Base-by-base conservation (phyloP, 2,329 filamentous ascomycete species). In the Pseudocercospora pini-densiflorae region DNA sequence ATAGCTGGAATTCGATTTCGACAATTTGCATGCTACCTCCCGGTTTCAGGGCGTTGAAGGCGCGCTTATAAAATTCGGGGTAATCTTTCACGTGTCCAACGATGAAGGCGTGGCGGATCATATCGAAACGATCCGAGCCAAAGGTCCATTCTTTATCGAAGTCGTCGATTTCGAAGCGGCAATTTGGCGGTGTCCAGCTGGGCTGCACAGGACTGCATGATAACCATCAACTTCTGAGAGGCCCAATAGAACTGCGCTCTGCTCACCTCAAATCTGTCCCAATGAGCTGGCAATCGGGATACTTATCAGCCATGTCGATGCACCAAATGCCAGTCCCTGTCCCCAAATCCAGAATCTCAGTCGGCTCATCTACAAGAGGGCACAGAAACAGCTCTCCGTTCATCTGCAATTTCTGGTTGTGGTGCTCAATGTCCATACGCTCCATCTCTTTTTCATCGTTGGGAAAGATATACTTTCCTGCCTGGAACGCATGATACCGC, bases 261-360 rank as follows among this genome's bases (percentile, higher is more conserved):
- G 78, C 7, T 77, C 76, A 19, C 27, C 74, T 76, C 21, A 80
- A 75, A 59, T 80, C 78, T 23, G 77, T 79, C 6, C 76, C 77
- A 23, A 79, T 69, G 24, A 79, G 65, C 45, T 72, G 45, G 73
- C 73, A 63, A 71, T 74, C 62, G 6, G 65, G 67, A 61, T 71
- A 70, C 51, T 64, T 19, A 70, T 73, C 72, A 74, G 79, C 81
- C 70, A 81, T 79, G 5, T 51, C 61, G 10, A 59, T 45, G 27
- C 27, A 29, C 86, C 86, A 88, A 51, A 85, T 77, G 12, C 82
- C 82, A 3, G 80, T 82, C 6, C 82, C 83, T 0, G 82, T 84
- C 8, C 82, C 83, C 23, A 84, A 71, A 70, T 85, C 84, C n/a
- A 85, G 76, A 14, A 85, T 80, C 23, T 78, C 77, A 33, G 77